Evolutionary conservation across 2,329 filamentous ascomycete species (phyloP).

Genomic region (Neoascochyta sp.): DNA sequence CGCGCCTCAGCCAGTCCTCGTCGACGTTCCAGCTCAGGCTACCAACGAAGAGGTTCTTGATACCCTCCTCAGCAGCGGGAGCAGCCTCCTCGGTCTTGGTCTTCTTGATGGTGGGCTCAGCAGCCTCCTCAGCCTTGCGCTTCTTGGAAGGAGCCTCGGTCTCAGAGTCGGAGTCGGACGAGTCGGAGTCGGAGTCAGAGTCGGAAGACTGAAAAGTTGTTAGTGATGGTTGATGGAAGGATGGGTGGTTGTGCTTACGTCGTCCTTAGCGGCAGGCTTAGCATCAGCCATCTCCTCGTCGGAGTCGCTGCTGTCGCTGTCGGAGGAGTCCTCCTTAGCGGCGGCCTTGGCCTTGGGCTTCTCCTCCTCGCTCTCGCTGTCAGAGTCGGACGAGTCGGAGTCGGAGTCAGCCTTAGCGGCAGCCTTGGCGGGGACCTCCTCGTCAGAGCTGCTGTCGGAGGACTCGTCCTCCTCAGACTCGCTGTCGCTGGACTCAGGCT

Average conservation of each 20-base stretch:
- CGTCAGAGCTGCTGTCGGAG: conserved; percentile 28
- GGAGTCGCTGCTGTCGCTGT: conserved; percentile 17
- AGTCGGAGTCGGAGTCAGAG: conserved; percentile 38
- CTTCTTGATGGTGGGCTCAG: conserved; percentile 60
- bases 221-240: conserved; percentile 7
- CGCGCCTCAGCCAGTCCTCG: conserved; percentile 73
- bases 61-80: conserved; percentile 43
- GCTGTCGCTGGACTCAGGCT: conserved; percentile 41
- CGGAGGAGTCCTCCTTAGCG: conserved; percentile 32
- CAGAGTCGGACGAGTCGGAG: conserved; percentile 28
- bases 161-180: conserved; percentile 29
- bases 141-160: conserved; percentile 55
- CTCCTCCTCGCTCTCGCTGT: conserved; percentile 29
- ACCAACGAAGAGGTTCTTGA: conserved; percentile 78
- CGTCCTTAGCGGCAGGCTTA: conserved; percentile 24
- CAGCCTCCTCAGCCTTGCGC: conserved; percentile 60
- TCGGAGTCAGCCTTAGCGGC: conserved; percentile 37
- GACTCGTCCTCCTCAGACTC: conserved; percentile 35
- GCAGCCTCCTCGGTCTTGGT: conserved; percentile 56
- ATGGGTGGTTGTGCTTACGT: conserved; percentile 12
- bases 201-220: conserved; percentile 29
- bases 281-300: conserved; percentile 18
- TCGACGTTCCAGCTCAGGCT: conserved; percentile 90
- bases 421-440: conserved; percentile 30
- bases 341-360: conserved; percentile 21